phyloP scores from a whole-genome alignment of 2,329 filamentous ascomycete species.

The Dactylella cylindrospora region DNA sequence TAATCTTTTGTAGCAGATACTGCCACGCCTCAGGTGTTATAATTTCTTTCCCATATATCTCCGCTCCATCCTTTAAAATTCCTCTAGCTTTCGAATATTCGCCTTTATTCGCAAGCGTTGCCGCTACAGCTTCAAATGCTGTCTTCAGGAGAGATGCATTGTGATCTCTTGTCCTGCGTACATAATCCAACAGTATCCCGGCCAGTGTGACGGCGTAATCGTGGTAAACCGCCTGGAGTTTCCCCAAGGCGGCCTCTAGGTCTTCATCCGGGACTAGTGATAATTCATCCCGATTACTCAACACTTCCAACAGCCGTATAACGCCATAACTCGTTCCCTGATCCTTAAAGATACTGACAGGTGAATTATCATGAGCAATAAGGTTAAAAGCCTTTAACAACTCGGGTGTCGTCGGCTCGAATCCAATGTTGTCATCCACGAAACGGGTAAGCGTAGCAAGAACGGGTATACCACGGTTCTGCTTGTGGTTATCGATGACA shows the following conservation, averaged over 20 bases:
- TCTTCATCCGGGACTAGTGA: conserved; percentile 7
- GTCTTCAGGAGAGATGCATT: conserved; percentile 8
- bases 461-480: conserved; percentile 35
- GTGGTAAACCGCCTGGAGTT: conserved; percentile 13
- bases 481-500: conserved; percentile 26
- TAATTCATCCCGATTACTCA: conserved; percentile 28
- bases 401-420: conserved; percentile 26
- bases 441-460: conserved; percentile 24
- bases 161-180: conserved; percentile 14
- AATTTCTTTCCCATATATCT: conserved; percentile 16
- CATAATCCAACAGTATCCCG: conserved; percentile 27
- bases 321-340: conserved; percentile 36
- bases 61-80: conserved; percentile 32
- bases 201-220: conserved; percentile 23
- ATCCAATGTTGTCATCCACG: conserved; percentile 29
- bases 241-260: conserved; percentile 5
- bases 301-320: conserved; percentile 24
- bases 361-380: conserved; percentile 6
- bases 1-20: conserved; percentile 31
- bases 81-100: conserved; percentile 35
- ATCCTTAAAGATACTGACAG: conserved; percentile 19
- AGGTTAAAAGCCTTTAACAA: conserved; percentile 32
- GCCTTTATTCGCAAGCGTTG: conserved; percentile 32
- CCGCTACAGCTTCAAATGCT: conserved; percentile 30
- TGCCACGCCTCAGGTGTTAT: conserved; percentile 34